phyloP scores from a whole-genome alignment of 2,329 filamentous ascomycete species.

The Aspergillus sp. region DNA sequence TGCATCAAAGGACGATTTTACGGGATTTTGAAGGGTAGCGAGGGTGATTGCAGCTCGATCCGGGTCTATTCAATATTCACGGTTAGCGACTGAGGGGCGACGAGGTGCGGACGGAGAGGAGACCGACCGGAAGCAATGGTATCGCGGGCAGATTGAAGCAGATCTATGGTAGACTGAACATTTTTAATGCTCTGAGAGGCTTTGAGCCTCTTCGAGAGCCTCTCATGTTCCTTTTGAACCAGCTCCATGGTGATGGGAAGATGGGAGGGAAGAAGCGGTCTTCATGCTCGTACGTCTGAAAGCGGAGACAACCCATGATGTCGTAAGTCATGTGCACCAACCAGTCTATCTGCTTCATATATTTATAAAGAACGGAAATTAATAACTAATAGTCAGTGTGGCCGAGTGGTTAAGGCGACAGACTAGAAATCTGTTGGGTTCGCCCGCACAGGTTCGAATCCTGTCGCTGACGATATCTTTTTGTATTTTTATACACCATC shows the following conservation, averaged over 20 bases:
- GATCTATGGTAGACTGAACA: constrained; percentile 78
- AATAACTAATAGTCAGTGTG: no score
- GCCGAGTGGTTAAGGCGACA: no score
- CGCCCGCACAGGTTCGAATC: no score
- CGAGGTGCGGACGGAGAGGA: not conserved
- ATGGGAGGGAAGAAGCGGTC: not conserved
- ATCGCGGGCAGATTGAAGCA: constrained; percentile 71
- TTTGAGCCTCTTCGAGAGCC: constrained; percentile 67
- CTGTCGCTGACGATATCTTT: no score
- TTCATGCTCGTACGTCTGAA: constrained; percentile 3
- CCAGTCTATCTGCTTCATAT: no score
- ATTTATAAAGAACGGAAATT: no score
- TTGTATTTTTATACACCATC: no score
- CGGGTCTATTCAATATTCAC: constrained; percentile 51
- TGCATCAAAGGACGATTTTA: constrained; percentile 76
- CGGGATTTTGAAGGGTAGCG: constrained; percentile 79
- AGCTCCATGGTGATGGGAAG: constrained; percentile 52
- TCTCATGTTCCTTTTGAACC: constrained; percentile 72
- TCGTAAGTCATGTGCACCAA: constrained; percentile 5
- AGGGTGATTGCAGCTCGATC: constrained; percentile 71
- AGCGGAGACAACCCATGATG: constrained; percentile 24
- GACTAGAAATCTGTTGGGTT: no score
- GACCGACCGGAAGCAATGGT: constrained; percentile 67
- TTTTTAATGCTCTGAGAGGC: constrained; percentile 71
- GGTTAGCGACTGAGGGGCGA: not conserved